Conservation (phyloP, 208 protist genomes). For the Trichomonas vaginalis region DNA sequence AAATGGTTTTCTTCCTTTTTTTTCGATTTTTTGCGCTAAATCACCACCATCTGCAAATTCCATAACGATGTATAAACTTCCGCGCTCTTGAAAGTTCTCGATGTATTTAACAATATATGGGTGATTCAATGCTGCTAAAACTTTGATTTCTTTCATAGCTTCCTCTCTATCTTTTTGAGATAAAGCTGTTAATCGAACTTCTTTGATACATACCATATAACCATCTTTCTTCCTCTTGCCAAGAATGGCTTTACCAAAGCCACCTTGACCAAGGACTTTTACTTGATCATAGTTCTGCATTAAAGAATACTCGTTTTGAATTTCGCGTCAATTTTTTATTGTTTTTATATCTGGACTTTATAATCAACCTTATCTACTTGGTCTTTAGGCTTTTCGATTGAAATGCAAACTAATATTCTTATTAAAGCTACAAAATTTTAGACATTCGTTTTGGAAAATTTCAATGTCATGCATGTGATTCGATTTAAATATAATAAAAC, state of each 20-base stretch:
- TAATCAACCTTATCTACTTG: too few relatives aligned
- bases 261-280: slow-evolving; percentile 16
- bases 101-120: slow-evolving; percentile 25
- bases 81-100: slow-evolving; percentile 20
- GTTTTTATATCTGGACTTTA: too few relatives aligned
- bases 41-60: slow-evolving; percentile 32
- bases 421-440: too few relatives aligned
- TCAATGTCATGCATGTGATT: too few relatives aligned
- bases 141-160: slow-evolving; percentile 24
- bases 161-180: slow-evolving; percentile 3
- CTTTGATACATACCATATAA: slow-evolving; percentile 15
- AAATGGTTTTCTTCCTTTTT: neutral
- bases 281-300: slow-evolving; percentile 26
- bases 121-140: slow-evolving; percentile 13
- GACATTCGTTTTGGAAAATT: too few relatives aligned
- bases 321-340: too few relatives aligned
- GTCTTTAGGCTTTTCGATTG: too few relatives aligned
- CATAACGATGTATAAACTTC: slow-evolving; percentile 24
- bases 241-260: slow-evolving; percentile 19
- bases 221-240: neutral
- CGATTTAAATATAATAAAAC: too few relatives aligned
- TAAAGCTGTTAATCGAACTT: neutral
- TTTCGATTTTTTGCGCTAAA: slow-evolving; percentile 17
- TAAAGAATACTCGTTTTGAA: too few relatives aligned
- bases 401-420: too few relatives aligned